Conservation (phyloP, 2,329 filamentous ascomycete genomes). For the Colletotrichum magnum region DNA sequence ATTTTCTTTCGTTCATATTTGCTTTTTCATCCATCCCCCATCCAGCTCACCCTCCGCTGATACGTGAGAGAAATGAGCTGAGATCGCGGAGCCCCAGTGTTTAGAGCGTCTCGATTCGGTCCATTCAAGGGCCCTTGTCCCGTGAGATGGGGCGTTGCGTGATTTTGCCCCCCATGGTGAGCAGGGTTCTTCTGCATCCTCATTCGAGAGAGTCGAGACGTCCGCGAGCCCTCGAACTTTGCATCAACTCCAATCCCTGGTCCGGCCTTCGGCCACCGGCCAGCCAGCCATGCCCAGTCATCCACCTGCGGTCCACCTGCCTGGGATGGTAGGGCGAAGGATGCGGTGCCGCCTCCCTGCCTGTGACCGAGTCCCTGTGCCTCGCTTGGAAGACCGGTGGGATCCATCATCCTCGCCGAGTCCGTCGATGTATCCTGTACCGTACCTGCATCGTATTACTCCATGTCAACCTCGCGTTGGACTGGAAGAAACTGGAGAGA, state of each 20-base stretch:
- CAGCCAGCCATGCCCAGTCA: neutral
- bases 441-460: slow-evolving; percentile 1
- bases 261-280: neutral
- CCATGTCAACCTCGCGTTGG: neutral
- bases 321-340: neutral
- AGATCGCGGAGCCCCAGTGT: neutral
- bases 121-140: neutral
- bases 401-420: no score
- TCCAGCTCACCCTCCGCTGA: neutral
- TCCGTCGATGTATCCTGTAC: neutral
- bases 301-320: neutral
- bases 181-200: neutral
- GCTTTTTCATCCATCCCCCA: neutral
- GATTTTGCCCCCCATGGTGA: neutral
- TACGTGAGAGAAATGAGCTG: neutral
- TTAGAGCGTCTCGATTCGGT: neutral
- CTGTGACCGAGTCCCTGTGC: neutral
- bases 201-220: neutral
- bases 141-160: neutral
- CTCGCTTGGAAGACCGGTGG: neutral
- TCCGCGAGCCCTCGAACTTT: no score
- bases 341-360: slow-evolving; percentile 12
- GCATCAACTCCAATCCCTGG: neutral
- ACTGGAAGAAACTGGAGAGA: neutral
- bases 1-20: neutral